These are phyloP conservation scores for Clitopilus hobsonii DNA, from an alignment of 768 basidiomycete genomes.

Conservation along the genomic window DNA sequence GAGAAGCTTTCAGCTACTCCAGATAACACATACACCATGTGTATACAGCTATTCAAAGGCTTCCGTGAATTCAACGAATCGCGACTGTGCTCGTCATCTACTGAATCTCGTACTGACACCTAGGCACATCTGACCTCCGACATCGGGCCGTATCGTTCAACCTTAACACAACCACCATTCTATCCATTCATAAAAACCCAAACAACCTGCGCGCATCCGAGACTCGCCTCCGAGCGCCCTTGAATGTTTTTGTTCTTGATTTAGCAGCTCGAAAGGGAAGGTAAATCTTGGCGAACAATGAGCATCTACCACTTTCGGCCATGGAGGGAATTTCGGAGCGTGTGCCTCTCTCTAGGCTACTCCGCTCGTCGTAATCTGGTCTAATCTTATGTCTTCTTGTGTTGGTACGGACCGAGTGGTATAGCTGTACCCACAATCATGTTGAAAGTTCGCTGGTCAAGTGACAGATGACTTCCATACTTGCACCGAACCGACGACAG, in stretches of 20 bases:
- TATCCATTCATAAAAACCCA: neutral
- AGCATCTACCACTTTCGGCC: neutral
- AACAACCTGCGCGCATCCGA: neutral
- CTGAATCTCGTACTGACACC: neutral
- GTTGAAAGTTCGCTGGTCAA: neutral
- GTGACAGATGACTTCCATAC: neutral
- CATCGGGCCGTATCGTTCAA: neutral
- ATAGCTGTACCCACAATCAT: neutral
- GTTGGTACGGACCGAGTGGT: neutral
- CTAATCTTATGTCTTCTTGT: neutral
- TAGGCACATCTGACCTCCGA: neutral
- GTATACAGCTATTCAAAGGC: too few relatives aligned
- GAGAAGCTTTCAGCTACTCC: neutral
- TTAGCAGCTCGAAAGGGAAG: neutral
- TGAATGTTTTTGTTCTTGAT: neutral
- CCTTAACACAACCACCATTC: neutral
- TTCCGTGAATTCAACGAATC: too few relatives aligned
- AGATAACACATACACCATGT: neutral
- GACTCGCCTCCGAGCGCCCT: neutral
- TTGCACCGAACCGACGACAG: neutral
- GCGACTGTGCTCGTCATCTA: neutral
- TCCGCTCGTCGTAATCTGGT: neutral
- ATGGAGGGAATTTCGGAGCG: neutral
- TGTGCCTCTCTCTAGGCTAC: neutral
- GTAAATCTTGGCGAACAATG: neutral